phyloP scores from a whole-genome alignment of 306 rosid genomes.

The Amphicarpaea edgeworthii region DNA sequence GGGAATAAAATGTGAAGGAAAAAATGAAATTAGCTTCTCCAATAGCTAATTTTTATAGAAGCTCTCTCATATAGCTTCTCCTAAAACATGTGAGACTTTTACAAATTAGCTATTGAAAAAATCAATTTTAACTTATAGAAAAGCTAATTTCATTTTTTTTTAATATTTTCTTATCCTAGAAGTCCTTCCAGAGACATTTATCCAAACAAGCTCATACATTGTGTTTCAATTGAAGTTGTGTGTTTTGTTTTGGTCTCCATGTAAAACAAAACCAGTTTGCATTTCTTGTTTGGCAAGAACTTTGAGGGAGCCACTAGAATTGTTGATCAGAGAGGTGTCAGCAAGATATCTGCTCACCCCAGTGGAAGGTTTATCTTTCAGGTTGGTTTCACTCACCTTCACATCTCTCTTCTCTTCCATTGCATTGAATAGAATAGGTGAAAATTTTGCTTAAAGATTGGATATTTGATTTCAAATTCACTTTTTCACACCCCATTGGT shows the following conservation, averaged over 20 bases:
- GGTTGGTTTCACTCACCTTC: slow-evolving; percentile 66
- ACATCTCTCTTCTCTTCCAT: neutral
- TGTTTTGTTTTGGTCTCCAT: slow-evolving; percentile 24
- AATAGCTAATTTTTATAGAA: too few species aligned
- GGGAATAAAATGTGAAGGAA: too few species aligned
- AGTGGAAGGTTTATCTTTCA: slow-evolving; percentile 85
- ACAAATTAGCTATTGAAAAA: too few species aligned
- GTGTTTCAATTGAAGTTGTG: slow-evolving; percentile 12
- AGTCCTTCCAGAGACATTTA: too few species aligned
- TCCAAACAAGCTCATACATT: too few species aligned
- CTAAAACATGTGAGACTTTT: too few species aligned
- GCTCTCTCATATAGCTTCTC: too few species aligned
- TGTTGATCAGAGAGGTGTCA: slow-evolving; percentile 88
- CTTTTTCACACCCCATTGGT: neutral
- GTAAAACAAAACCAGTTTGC: slow-evolving; percentile 61
- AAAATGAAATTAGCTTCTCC: too few species aligned
- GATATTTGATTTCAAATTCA: neutral
- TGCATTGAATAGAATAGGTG: neutral
- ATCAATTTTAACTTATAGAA: too few species aligned
- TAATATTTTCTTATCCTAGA: too few species aligned
- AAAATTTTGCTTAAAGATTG: neutral
- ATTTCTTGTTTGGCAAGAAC: slow-evolving; percentile 92
- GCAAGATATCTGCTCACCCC: slow-evolving; percentile 71
- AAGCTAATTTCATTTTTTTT: too few species aligned
- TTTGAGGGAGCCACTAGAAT: slow-evolving; percentile 88